phyloP scores from a whole-genome alignment of 805 yeast species.

The Candida sanyiensis region DNA sequence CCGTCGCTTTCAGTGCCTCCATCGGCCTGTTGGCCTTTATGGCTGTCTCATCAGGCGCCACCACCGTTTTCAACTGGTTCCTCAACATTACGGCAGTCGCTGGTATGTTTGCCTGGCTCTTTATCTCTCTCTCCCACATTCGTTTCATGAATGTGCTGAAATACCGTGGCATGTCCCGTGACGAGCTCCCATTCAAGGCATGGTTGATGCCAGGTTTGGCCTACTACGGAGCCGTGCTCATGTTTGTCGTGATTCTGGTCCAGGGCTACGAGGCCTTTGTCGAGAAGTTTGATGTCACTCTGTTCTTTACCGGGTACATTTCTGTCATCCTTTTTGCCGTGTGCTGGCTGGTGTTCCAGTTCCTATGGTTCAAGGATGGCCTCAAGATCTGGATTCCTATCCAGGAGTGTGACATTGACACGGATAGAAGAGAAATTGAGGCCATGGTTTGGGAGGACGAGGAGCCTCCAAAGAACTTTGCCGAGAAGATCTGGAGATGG shows the following conservation, averaged over 20 bases:
- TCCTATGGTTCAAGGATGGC: conserved; percentile 16
- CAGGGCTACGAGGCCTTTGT: conserved; percentile 71
- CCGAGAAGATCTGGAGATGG: conserved; percentile 49
- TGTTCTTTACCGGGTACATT: conserved; percentile 66
- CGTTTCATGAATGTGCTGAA: conserved; percentile 65
- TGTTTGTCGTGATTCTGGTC: conserved; percentile 53
- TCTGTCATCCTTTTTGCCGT: conserved; percentile 57
- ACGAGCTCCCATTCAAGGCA: conserved; percentile 71
- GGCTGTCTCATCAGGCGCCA: conserved; percentile 46
- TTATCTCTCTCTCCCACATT: conserved; percentile 57
- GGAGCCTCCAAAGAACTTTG: conserved; percentile 38
- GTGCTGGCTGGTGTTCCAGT: conserved; percentile 50
- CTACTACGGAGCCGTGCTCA: conserved; percentile 52
- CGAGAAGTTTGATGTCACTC: conserved; percentile 41
- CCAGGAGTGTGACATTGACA: conserved; percentile 64
- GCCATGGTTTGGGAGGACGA: conserved; percentile 54
- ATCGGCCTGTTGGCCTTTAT: conserved; percentile 64
- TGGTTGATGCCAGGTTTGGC: conserved; percentile 62
- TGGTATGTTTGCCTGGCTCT: conserved; percentile 69
- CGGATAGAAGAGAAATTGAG: conserved; percentile 61
- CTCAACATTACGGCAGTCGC: conserved; percentile 73
- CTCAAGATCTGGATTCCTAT: conserved; percentile 39
- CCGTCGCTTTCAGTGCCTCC: conserved; percentile 51
- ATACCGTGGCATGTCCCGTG: conserved; percentile 58
- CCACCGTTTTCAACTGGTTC: conserved; percentile 64